These are phyloP conservation scores for Cordyceps pruinosa DNA, from an alignment of 2,329 filamentous ascomycete species.

Conservation along the genomic window DNA sequence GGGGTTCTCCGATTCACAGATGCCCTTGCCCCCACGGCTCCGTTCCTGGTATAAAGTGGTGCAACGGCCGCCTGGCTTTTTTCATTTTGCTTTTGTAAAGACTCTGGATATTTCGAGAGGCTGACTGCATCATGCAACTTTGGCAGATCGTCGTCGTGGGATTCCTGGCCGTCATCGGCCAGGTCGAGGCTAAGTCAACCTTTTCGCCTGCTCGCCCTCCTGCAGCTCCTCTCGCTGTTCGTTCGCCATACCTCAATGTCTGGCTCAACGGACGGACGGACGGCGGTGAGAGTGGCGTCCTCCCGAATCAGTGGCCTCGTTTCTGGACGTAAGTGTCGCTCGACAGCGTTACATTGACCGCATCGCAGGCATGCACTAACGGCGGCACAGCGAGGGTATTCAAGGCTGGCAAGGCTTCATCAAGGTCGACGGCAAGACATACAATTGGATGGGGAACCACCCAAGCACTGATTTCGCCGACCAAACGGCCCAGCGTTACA, in stretches of 20 bases:
- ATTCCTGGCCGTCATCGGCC: constrained; percentile 22
- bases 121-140: constrained; percentile 9
- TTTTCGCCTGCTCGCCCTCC: constrained; percentile 61
- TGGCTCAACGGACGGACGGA: constrained; percentile 59
- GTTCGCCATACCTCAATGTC: constrained; percentile 66
- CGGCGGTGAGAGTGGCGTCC: constrained; percentile 56
- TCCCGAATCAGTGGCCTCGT: constrained; percentile 61
- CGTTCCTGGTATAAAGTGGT: neutral
- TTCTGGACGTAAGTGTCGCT: constrained; percentile 56
- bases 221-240: constrained; percentile 64
- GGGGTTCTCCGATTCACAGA: neutral
- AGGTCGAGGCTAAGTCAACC: constrained; percentile 36
- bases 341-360: neutral
- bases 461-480: constrained; percentile 42
- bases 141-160: constrained; percentile 17
- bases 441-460: constrained; percentile 62
- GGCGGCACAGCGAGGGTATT: constrained; percentile 36
- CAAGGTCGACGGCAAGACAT: constrained; percentile 55
- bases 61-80: neutral
- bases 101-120: neutral
- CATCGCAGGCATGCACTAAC: neutral
- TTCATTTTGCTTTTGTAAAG: neutral
- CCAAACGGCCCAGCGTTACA: constrained; percentile 61
- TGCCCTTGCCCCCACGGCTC: neutral
- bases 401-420: constrained; percentile 64